A percentile compares a stretch with the other conserved stretches of the same genome.
These are phyloP conservation scores for Calvatia gigantea DNA, from an alignment of 768 basidiomycete genomes.

Conservation along the genomic window DNA sequence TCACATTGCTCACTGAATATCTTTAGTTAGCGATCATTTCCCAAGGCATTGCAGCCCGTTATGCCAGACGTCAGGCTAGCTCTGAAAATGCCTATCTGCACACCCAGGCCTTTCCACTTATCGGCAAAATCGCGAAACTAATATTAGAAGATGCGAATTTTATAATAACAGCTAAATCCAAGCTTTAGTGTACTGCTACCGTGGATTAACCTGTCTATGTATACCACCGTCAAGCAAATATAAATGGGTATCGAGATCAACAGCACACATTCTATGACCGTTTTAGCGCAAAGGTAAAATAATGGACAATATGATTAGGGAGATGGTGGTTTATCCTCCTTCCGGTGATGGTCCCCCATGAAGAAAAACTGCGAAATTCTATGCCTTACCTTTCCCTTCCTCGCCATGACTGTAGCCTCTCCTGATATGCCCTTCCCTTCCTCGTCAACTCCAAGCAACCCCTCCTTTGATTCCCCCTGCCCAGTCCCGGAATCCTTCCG, in stretches of 20 bases:
- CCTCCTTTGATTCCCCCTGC: conserved; percentile 5
- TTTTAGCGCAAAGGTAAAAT: no score
- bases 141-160: conserved; percentile 56
- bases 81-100: conserved; percentile 67
- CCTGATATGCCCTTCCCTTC: conserved; percentile 1
- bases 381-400: not conserved
- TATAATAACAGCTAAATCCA: conserved; percentile 24
- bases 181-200: conserved; percentile 21
- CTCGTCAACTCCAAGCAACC: not conserved
- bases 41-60: conserved; percentile 88
- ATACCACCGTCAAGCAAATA: not conserved
- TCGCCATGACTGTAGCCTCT: not conserved
- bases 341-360: no score
- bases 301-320: no score
- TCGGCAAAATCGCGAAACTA: conserved; percentile 61
- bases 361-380: not conserved
- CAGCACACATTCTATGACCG: no score
- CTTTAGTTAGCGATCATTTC: conserved; percentile 74
- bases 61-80: conserved; percentile 83
- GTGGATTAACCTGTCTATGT: not conserved
- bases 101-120: conserved; percentile 46
- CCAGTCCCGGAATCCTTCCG: conserved; percentile 26
- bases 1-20: no score
- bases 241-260: no score
- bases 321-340: no score